Base-by-base conservation (phyloP, 768 basidiomycete species). In the Phaffia tasmanica region DNA sequence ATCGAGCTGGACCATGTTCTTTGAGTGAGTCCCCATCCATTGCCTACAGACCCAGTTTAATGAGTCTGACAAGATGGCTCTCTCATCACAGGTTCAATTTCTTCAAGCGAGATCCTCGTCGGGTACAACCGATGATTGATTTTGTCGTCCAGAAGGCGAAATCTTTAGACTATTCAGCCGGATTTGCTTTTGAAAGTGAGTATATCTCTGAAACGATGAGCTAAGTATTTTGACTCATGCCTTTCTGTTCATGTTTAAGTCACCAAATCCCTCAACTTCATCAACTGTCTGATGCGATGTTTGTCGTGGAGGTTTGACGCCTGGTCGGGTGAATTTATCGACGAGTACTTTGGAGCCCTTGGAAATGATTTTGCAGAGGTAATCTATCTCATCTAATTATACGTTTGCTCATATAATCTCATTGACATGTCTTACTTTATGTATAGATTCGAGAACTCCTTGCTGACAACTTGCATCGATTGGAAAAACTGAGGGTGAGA, bases 331-430 rank as follows among this genome's bases (percentile, higher is more conserved):
- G 81, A 82, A 73, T 87, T 88, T 74, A 79, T 85, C 65, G 79
- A 84, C 58, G 72, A 88, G 55, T 82, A 88, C 71, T 84, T 93
- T 71, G 81, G 83, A 23, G 87, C 88, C 72, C 81, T 87, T 27
- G 82, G 86, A 69, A 89, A 88, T 4, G 84, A 84, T 47, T 95
- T 90, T 74, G 88, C 87, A 18, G 91, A 94, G 78, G 90, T 88
- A 75, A 50, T 76, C 53, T 32, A 16, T 29, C 1, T 5, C 2
- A 30, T 32, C 15, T 30, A 25, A 25, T 11, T 42, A 4, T 19
- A 32, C 23, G 50, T 23, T 30, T 29, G n/a, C 7, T 18, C 8
- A 21, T 59, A 3, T 16, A 16, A 59, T 32, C 42, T 32, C n/a
- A 18, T 21, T 29, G 50, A 1, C 6, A 5, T 42, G 46, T 64